Conservation (phyloP, 352 stramenopile genomes). For the Elongisporangium undulatum region DNA sequence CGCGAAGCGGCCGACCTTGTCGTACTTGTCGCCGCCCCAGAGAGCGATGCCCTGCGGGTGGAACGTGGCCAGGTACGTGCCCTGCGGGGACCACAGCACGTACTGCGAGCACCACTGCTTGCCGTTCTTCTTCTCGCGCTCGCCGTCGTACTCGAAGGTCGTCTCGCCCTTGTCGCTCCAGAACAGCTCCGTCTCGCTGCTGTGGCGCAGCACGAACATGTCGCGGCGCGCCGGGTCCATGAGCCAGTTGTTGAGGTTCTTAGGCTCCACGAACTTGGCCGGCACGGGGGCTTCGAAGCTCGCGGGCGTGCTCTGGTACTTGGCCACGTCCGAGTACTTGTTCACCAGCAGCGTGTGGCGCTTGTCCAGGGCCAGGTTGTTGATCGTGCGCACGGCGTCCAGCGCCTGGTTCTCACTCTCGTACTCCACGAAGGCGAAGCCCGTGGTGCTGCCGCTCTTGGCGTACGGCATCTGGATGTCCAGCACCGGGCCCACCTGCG, state of each 20-base stretch:
- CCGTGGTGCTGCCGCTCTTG: conserved; percentile 49
- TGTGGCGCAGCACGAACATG: conserved; percentile 94
- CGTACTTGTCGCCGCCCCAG: conserved; percentile 96
- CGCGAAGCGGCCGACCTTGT: conserved; percentile 96
- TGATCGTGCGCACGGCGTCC: conserved; percentile 78
- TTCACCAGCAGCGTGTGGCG: conserved; percentile 94
- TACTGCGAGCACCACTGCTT: conserved; percentile 98
- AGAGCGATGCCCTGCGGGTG: conserved; percentile 96
- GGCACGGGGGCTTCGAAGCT: conserved; percentile 79
- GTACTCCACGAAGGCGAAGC: conserved; percentile 84
- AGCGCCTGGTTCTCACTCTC: conserved; percentile 65
- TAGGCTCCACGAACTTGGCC: conserved; percentile 88
- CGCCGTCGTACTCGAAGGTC: conserved; percentile 94
- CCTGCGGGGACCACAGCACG: conserved; percentile 96
- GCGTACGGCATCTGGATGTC: conserved; percentile 80
- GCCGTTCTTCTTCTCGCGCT: conserved; percentile 93
- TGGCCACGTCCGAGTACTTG: conserved; percentile 88
- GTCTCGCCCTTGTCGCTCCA: conserved; percentile 92
- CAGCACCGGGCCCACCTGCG: conserved; percentile 68
- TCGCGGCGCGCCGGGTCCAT: conserved; percentile 89
- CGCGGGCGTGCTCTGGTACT: conserved; percentile 60
- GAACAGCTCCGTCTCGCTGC: conserved; percentile 95
- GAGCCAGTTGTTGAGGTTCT: conserved; percentile 93
- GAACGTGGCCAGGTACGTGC: conserved; percentile 97
- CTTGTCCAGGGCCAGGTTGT: conserved; percentile 95